Evolutionary conservation across 225 moss, liverwort and hornwort genomes (phyloP).

Genomic region (Straminergon stramineum): DNA sequence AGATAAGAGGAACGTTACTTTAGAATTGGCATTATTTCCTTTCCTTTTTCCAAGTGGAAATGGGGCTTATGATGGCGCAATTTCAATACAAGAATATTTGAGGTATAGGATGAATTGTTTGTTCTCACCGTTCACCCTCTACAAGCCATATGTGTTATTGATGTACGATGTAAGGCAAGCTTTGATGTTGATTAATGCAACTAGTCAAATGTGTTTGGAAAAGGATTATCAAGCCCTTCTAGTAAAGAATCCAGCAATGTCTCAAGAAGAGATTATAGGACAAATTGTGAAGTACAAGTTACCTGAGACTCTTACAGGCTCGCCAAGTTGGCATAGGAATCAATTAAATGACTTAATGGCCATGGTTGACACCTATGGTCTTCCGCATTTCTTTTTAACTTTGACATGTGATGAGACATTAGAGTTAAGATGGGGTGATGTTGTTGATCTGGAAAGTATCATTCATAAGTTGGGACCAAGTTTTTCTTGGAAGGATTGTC

Average conservation of each 20-base stretch:
- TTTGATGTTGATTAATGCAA: background rate
- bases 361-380: background rate
- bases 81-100: background rate
- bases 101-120: background rate
- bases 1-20: accelerated
- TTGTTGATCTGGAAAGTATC: background rate
- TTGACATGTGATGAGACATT: background rate
- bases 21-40: background rate
- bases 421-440: background rate
- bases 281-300: background rate
- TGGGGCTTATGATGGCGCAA: background rate
- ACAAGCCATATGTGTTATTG: background rate
- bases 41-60: background rate
- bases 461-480: background rate
- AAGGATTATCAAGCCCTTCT: too few species aligned
- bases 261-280: background rate
- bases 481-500: background rate
- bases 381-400: background rate
- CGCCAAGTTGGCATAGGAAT: background rate
- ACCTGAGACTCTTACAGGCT: background rate
- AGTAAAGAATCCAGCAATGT: background rate
- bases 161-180: background rate
- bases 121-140: background rate
- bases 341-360: background rate
- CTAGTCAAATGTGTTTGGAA: background rate